Evolutionary conservation across 257 asterid species (phyloP).

Genomic region (Przewalskia tangutica): DNA sequence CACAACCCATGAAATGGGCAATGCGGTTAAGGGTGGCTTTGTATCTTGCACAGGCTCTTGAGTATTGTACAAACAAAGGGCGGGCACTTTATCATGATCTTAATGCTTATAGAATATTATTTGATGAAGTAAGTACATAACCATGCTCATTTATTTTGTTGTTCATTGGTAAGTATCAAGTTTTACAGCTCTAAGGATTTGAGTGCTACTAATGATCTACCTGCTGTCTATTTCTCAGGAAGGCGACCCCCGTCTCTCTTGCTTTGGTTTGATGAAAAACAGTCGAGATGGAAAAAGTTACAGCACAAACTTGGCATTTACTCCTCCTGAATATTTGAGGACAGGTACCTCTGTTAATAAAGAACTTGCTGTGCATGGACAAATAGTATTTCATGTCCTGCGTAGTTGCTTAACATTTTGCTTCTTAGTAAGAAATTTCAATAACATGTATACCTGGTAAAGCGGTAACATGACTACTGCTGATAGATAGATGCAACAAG

Average conservation of each 20-base stretch:
- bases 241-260: constrained; percentile 52
- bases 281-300: constrained; percentile 72
- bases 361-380: background rate
- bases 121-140: constrained; percentile 65
- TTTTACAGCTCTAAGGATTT: background rate
- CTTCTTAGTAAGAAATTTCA: background rate
- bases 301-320: constrained; percentile 63
- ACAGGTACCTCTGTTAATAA: constrained; percentile 29
- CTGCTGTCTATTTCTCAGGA: constrained; percentile 20
- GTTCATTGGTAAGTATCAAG: background rate
- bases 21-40: constrained; percentile 94
- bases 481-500: background rate
- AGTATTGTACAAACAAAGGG: constrained; percentile 82
- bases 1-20: constrained; percentile 99
- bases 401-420: background rate
- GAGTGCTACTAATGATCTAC: background rate
- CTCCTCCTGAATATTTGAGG: constrained; percentile 65
- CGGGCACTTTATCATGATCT: constrained; percentile 93
- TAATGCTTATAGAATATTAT: constrained; percentile 84
- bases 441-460: background rate
- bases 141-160: background rate
- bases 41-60: constrained; percentile 81
- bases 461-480: background rate
- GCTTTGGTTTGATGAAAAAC: constrained; percentile 68
- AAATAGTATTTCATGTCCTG: background rate